phyloP scores from a whole-genome alignment of 2,329 filamentous ascomycete species.

The Curvularia sp. region DNA sequence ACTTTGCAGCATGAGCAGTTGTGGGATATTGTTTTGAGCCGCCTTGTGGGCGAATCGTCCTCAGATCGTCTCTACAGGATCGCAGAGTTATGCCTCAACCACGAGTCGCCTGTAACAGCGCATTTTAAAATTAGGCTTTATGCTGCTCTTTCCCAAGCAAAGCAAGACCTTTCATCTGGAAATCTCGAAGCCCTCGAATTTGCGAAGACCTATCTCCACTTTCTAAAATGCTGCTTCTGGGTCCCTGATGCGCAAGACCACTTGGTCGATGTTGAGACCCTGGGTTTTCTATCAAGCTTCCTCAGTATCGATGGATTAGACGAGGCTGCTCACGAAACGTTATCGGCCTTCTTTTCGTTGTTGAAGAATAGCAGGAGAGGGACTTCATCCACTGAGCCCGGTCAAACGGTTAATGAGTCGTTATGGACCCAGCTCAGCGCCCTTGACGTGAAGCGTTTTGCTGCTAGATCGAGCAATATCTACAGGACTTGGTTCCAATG shows the following conservation, averaged over 20 bases:
- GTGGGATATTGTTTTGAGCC: conserved; percentile 26
- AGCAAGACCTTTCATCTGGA: conserved; percentile 2
- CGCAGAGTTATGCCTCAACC: conserved; percentile 33
- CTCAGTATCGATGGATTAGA: conserved; percentile 32
- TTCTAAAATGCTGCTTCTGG: conserved; percentile 45
- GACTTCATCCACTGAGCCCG: background rate
- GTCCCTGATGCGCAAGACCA: conserved; percentile 29
- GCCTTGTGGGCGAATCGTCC: conserved; percentile 22
- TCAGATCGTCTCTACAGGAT: conserved; percentile 33
- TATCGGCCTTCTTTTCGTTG: conserved; percentile 39
- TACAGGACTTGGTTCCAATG: conserved; percentile 50
- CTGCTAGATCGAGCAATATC: conserved; percentile 29
- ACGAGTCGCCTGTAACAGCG: conserved; percentile 22
- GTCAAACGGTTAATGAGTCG: conserved; percentile 26
- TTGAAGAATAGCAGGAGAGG: conserved; percentile 6
- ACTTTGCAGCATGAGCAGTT: conserved; percentile 17
- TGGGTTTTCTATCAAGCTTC: conserved; percentile 28
- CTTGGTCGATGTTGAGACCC: conserved; percentile 25
- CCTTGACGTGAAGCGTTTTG: conserved; percentile 30
- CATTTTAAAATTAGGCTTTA: conserved; percentile 24
- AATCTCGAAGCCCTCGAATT: background rate
- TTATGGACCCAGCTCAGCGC: conserved; percentile 32
- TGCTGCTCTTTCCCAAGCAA: conserved; percentile 4
- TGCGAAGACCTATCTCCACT: conserved; percentile 30
- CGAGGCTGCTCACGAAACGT: conserved; percentile 31